Base-by-base conservation (phyloP, 192 early-diverging fungal genomes). In the Coemansia sp. region DNA sequence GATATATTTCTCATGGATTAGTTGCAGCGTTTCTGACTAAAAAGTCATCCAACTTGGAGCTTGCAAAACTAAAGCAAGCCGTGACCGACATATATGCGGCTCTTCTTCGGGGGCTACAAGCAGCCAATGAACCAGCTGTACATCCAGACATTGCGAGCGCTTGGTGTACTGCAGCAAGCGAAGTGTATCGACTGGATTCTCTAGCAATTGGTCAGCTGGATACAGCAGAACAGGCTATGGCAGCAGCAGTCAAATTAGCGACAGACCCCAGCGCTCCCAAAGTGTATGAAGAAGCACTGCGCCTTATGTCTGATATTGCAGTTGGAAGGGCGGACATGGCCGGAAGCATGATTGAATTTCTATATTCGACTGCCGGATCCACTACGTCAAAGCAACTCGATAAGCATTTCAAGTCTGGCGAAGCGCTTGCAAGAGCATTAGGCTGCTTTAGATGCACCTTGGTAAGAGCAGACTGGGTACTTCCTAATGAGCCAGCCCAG, bases 371-470 rank as follows among this genome's bases (percentile, higher is more conserved):
- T n/a, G 79, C 86, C 2, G 57, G 79, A 14, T 59, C 72, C 6
- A 63, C 84, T 31, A 82, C 85, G 31, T 93, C 57, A 15, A 75
- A 94, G 54, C 85, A 93, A 35, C 79, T 89, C 0, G 95, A 97
- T 44, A 59, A 91, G 28, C 85, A 91, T 50, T 94, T 97, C 60
- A 83, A 85, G 11, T 80, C 90, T 35, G 95, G 93, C 20, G 92
- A 93, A 58, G 86, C 94, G 0, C 59, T 93, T 47, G 83, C 88
- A 0, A 43, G 50, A 14, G 48, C 62, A 2, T 19, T 75, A 5
- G 72, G 72, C 6, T 53, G 72, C 7, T 75, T 75, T 36, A 33
- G 54, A 31, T 75, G 72, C 19, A 49, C 72, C 1, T 35, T 75
- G 38, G 62, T 64, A 3, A 21, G 39, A 37, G 52, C 64, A 38